Evolutionary conservation across 1,284 basidiomycete species (phyloP).

Genomic region (Sanghuangporus baumii): DNA sequence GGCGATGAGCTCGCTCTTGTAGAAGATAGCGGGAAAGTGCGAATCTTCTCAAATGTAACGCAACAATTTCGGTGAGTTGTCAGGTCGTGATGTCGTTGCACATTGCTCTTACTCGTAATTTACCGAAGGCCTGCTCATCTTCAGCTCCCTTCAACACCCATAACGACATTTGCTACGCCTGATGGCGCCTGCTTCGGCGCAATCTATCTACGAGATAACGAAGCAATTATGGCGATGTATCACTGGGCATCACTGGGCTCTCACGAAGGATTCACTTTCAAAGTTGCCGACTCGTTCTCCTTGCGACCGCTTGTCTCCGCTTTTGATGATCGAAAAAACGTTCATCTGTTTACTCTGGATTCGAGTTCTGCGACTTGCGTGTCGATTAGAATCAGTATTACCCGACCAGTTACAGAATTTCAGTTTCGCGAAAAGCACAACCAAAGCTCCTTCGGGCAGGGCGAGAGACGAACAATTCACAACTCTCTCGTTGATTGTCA

Average conservation of each 20-base stretch:
- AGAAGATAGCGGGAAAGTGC: conserved; percentile 33
- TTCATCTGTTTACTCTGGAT: conserved; percentile 40
- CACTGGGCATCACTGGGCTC: conserved; percentile 56
- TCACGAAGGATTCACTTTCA: conserved; percentile 36
- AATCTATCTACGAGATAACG: conserved; percentile 23
- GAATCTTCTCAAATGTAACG: conserved; percentile 46
- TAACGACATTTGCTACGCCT: conserved; percentile 37
- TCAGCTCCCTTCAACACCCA: conserved; percentile 31
- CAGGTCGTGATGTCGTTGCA: background rate
- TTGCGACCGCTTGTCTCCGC: conserved; percentile 37
- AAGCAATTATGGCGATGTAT: conserved; percentile 32
- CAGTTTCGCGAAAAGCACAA: conserved; percentile 40
- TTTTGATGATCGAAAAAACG: conserved; percentile 33
- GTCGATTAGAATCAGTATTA: conserved; percentile 46
- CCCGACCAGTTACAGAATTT: conserved; percentile 48
- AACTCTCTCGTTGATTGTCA: conserved; percentile 54
- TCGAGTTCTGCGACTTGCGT: conserved; percentile 25
- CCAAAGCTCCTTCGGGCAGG: conserved; percentile 15
- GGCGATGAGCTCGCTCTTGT: conserved; percentile 45
- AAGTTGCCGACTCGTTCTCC: conserved; percentile 26
- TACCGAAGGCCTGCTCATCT: conserved; percentile 40
- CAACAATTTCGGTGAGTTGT: conserved; percentile 42
- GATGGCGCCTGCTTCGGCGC: conserved; percentile 48
- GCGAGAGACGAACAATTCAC: conserved; percentile 28
- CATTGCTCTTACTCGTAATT: background rate